These are phyloP conservation scores for Diplodia scrobiculata DNA, from an alignment of 2,329 filamentous ascomycete species.

Conservation along the genomic window DNA sequence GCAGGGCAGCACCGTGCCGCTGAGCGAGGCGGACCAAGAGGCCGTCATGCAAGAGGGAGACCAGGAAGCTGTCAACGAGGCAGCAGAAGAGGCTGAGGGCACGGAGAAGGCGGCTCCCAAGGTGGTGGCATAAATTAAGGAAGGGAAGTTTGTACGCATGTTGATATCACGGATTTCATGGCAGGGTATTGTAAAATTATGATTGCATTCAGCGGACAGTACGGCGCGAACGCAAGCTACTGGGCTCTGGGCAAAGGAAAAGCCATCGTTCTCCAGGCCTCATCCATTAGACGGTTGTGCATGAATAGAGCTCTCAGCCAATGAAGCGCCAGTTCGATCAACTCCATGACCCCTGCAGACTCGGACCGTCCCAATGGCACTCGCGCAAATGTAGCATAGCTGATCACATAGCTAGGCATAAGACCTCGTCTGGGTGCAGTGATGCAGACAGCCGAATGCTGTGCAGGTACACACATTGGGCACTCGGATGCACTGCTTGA, in stretches of 20 bases:
- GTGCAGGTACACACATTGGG: neutral
- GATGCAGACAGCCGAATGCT: neutral
- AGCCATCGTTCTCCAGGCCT: neutral
- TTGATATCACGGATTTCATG: conserved; percentile 18
- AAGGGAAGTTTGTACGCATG: neutral
- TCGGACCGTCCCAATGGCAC: neutral
- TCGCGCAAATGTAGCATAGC: neutral
- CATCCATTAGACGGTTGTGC: neutral
- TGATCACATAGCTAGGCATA: neutral
- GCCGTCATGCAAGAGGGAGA: neutral
- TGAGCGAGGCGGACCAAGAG: conserved; percentile 9
- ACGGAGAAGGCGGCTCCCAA: neutral
- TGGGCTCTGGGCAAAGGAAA: neutral
- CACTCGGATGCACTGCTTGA: neutral
- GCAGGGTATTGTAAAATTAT: conserved; percentile 21
- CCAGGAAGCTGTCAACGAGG: conserved; percentile 2
- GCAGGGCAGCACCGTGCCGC: conserved; percentile 9
- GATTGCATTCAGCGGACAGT: neutral
- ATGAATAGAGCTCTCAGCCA: neutral
- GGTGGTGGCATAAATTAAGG: conserved; percentile 1
- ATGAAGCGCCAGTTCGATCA: neutral
- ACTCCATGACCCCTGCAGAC: neutral
- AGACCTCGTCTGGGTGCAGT: neutral
- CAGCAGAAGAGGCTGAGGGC: neutral
- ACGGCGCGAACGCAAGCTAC: neutral